These are phyloP conservation scores for Myxozyma lipomycoides DNA, from an alignment of 805 yeast species.

Conservation along the genomic window DNA sequence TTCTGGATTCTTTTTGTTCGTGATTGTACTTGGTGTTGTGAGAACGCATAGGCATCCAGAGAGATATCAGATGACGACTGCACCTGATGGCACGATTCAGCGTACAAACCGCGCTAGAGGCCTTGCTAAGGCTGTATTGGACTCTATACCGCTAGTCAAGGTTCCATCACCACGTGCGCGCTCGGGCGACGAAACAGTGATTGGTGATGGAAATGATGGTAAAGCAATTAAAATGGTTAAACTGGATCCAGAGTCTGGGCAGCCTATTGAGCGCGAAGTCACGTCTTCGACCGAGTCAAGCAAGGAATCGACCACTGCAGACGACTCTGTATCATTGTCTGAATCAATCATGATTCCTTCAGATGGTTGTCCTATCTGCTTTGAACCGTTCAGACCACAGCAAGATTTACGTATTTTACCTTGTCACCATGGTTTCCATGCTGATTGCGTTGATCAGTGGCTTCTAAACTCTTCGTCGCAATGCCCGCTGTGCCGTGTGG, in stretches of 20 bases:
- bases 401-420: conserved; percentile 63
- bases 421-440: conserved; percentile 81
- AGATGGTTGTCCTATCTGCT: conserved; percentile 71
- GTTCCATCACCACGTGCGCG: conserved; percentile 16
- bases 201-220: neutral
- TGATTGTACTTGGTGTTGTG: conserved; percentile 36
- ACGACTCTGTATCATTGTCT: neutral
- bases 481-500: conserved; percentile 81
- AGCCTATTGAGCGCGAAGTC: neutral
- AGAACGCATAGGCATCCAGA: conserved; percentile 39
- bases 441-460: conserved; percentile 82
- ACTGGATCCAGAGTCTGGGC: neutral
- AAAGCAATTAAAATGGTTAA: conserved; percentile 6
- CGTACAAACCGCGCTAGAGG: conserved; percentile 34
- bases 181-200: neutral
- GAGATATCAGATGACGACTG: conserved; percentile 29
- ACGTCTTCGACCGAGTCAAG: neutral
- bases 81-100: conserved; percentile 23
- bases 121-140: conserved; percentile 39
- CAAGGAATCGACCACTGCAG: neutral
- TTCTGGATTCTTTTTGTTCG: conserved; percentile 32
- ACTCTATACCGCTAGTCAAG: conserved; percentile 37
- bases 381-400: conserved; percentile 60
- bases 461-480: conserved; percentile 66
- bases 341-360: conserved; percentile 10